Percentiles rank a stretch among this genome's conserved stretches.
phyloP scores from a whole-genome alignment of 2,329 filamentous ascomycete species.

The Claviceps digitariae region DNA sequence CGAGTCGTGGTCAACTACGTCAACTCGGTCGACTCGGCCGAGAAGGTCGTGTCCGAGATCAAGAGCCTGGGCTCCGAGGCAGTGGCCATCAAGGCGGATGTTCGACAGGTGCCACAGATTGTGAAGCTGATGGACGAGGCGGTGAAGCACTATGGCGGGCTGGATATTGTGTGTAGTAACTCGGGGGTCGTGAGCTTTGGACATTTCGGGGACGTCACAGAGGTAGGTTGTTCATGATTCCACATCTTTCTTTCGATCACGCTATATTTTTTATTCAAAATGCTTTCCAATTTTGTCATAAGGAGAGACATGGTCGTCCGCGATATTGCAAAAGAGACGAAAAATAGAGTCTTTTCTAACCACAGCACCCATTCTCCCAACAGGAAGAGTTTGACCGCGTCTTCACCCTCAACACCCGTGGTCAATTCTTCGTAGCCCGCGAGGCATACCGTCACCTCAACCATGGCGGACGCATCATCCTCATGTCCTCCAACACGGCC shows the following conservation, averaged over 20 bases:
- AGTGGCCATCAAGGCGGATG: conserved; percentile 53
- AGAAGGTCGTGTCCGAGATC: conserved; percentile 41
- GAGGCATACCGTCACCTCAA: conserved; percentile 57
- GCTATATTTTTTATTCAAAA: neutral
- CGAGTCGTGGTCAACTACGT: conserved; percentile 47
- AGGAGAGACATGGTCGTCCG: too few species aligned
- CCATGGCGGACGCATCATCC: conserved; percentile 54
- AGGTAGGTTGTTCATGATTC: too few species aligned
- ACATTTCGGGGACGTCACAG: neutral
- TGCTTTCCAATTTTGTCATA: too few species aligned
- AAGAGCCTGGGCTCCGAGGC: conserved; percentile 45
- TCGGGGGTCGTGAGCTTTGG: conserved; percentile 27
- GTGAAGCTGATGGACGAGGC: conserved; percentile 49
- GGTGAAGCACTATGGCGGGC: conserved; percentile 47
- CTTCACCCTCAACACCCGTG: conserved; percentile 53
- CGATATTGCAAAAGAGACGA: neutral
- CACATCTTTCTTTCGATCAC: too few species aligned
- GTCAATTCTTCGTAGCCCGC: conserved; percentile 60
- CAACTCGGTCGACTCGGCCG: conserved; percentile 41
- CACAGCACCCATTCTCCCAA: neutral
- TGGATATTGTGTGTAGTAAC: conserved; percentile 60
- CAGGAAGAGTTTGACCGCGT: conserved; percentile 61
- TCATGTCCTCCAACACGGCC: conserved; percentile 60
- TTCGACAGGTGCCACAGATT: conserved; percentile 50
- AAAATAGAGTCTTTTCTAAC: neutral